Conservation (phyloP, 2,329 filamentous ascomycete genomes). For the Penicillium sp. region DNA sequence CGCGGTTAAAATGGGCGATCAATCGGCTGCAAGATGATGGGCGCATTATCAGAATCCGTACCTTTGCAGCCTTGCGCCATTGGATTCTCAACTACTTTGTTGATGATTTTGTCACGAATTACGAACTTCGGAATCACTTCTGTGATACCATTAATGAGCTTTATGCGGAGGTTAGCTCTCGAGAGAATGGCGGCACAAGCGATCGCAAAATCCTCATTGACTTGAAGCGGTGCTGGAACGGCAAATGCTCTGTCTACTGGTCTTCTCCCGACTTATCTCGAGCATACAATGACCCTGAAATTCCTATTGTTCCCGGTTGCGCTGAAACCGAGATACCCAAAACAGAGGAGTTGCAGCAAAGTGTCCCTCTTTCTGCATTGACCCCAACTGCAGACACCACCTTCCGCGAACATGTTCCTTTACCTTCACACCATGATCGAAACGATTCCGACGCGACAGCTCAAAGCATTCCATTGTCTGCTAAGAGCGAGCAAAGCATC, state of each 20-base stretch:
- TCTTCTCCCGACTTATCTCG: slow-evolving; percentile 68
- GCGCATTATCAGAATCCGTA: slow-evolving; percentile 90
- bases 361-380: background rate
- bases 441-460: slow-evolving; percentile 38
- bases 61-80: slow-evolving; percentile 91
- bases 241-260: slow-evolving; percentile 89
- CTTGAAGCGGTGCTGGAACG: slow-evolving; percentile 95
- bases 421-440: slow-evolving; percentile 32
- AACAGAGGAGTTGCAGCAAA: slow-evolving; percentile 19
- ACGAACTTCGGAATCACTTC: slow-evolving; percentile 72
- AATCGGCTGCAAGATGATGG: slow-evolving; percentile 78
- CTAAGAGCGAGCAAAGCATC: slow-evolving; percentile 53
- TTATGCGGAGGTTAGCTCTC: slow-evolving; percentile 53
- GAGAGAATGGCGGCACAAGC: slow-evolving; percentile 57
- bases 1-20: slow-evolving; percentile 84
- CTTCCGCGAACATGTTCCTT: slow-evolving; percentile 19
- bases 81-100: slow-evolving; percentile 98
- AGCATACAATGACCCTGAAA: slow-evolving; percentile 59
- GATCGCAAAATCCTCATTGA: slow-evolving; percentile 88
- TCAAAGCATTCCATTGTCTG: slow-evolving; percentile 38
- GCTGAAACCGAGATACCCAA: slow-evolving; percentile 58
- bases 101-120: slow-evolving; percentile 85
- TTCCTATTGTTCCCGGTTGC: slow-evolving; percentile 75
- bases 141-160: slow-evolving; percentile 75
- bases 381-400: slow-evolving; percentile 8